Conservation (phyloP, 2,329 filamentous ascomycete genomes). For the Claviceps sp. region DNA sequence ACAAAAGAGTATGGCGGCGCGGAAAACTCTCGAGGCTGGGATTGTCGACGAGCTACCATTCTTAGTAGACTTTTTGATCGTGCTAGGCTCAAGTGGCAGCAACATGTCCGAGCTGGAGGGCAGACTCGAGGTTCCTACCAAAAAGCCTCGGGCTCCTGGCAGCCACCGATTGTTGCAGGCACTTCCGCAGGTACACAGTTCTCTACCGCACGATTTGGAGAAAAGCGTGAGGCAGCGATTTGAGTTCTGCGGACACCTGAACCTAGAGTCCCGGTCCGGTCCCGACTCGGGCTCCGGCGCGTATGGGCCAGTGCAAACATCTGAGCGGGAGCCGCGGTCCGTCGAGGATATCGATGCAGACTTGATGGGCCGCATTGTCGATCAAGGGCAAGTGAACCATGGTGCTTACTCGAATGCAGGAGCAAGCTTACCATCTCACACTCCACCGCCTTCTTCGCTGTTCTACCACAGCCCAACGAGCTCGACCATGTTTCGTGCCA, state of each 20-base stretch:
- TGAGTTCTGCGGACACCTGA: background rate
- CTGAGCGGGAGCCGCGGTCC: conserved; percentile 3
- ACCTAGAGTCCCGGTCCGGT: background rate
- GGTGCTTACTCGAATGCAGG: background rate
- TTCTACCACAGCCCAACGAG: conserved; percentile 2
- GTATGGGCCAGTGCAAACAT: background rate
- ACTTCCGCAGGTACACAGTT: background rate
- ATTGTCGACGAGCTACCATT: conserved; percentile 27
- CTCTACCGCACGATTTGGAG: background rate
- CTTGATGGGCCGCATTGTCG: background rate
- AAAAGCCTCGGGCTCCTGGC: conserved; percentile 4
- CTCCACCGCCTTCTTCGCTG: conserved; percentile 1
- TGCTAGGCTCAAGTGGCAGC: conserved; percentile 17
- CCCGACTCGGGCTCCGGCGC: background rate
- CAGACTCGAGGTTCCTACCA: conserved; percentile 5
- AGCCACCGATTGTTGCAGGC: background rate
- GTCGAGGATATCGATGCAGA: background rate
- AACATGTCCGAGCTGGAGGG: background rate
- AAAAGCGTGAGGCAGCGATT: background rate
- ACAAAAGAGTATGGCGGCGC: conserved; percentile 25
- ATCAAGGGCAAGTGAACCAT: background rate
- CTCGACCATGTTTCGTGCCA: conserved; percentile 1
- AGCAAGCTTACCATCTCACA: conserved; percentile 1
- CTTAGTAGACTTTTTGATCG: conserved; percentile 25
- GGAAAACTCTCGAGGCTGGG: conserved; percentile 31